Percentiles rank a stretch among this genome's conserved stretches.
phyloP scores from a whole-genome alignment of 148 eudicot species.

The Chenopodium berlandieri region DNA sequence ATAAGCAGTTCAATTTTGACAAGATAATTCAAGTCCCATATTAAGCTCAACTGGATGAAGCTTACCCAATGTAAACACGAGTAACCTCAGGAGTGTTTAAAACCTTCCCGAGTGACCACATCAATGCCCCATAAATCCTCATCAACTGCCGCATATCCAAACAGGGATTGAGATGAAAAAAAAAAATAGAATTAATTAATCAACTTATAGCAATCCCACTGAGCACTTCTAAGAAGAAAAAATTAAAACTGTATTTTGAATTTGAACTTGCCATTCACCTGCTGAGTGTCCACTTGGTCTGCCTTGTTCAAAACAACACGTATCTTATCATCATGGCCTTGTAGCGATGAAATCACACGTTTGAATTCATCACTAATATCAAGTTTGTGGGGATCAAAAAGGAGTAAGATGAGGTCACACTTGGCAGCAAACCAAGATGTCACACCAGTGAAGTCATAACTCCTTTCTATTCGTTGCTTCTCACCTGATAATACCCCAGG shows the following conservation, averaged over 20 bases:
- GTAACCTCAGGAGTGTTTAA: constrained; percentile 84
- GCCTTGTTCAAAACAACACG: constrained; percentile 92
- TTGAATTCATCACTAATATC: constrained; percentile 94
- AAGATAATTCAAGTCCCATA: neutral
- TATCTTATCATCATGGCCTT: constrained; percentile 87
- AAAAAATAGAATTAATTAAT: neutral
- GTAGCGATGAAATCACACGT: constrained; percentile 78
- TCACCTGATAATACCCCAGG: constrained; percentile 96
- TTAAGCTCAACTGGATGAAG: constrained; percentile 5
- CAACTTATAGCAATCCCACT: neutral
- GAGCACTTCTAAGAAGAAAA: neutral
- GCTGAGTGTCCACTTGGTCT: constrained; percentile 93
- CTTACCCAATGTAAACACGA: constrained; percentile 92
- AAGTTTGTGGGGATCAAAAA: constrained; percentile 90
- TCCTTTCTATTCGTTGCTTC: constrained; percentile 81
- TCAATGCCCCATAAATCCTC: constrained; percentile 93
- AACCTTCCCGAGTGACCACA: constrained; percentile 96
- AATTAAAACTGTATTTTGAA: neutral
- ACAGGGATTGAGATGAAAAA: neutral
- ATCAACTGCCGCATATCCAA: constrained; percentile 47
- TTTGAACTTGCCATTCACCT: constrained; percentile 37
- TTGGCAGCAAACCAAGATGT: constrained; percentile 96
- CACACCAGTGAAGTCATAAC: constrained; percentile 92
- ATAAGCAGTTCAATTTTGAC: neutral
- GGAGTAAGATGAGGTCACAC: constrained; percentile 78